A percentile compares a stretch with the other conserved stretches of the same genome.
Conservation (phyloP, 2,329 filamentous ascomycete species). For the Alternaria gansuensis region DNA sequence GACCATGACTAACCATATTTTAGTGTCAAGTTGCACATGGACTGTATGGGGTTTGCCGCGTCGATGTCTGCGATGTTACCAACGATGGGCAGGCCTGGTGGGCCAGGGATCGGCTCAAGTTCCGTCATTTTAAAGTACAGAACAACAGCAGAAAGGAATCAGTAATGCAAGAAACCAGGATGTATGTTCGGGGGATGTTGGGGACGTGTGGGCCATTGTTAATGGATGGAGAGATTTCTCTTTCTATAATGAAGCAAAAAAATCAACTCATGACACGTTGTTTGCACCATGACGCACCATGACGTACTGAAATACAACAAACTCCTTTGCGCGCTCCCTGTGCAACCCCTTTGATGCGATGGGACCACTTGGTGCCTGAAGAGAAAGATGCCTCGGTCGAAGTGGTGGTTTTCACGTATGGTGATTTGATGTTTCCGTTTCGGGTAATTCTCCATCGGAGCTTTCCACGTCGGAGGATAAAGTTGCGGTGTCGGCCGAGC, state of each 20-base stretch:
- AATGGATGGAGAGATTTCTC: constrained; percentile 1
- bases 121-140: constrained; percentile 23
- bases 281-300: constrained; percentile 25
- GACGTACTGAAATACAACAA: constrained; percentile 23
- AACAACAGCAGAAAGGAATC: background rate
- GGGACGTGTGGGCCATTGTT: background rate
- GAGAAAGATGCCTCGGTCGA: constrained; percentile 35
- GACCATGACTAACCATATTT: constrained; percentile 65
- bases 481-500: constrained; percentile 12
- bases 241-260: constrained; percentile 16
- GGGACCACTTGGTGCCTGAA: constrained; percentile 19
- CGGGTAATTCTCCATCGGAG: constrained; percentile 5
- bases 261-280: constrained; percentile 17
- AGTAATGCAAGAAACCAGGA: background rate
- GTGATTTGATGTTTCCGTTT: constrained; percentile 27
- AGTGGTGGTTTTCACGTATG: constrained; percentile 11
- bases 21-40: constrained; percentile 67
- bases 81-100: constrained; percentile 69
- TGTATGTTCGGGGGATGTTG: background rate
- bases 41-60: constrained; percentile 63
- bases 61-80: constrained; percentile 73
- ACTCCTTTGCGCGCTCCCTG: constrained; percentile 21
- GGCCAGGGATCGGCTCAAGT: constrained; percentile 66
- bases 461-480: constrained; percentile 17
- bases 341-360: constrained; percentile 13